Evolutionary conservation across 1,284 basidiomycete species (phyloP).

Genomic region (Volvariella surrecta): DNA sequence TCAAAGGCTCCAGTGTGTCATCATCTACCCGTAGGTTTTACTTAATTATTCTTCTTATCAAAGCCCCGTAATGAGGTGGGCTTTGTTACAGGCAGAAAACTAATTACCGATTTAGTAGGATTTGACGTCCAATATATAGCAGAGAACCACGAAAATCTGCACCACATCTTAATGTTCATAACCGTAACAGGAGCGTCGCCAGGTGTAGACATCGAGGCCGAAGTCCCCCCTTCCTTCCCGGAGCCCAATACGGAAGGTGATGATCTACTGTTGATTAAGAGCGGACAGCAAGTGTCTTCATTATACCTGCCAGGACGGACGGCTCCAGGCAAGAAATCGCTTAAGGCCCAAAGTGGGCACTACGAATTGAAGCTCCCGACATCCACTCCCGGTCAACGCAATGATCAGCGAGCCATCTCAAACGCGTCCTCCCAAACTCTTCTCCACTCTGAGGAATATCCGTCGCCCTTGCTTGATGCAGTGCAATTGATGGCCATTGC

Average conservation of each 20-base stretch:
- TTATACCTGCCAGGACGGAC: slow-evolving; percentile 68
- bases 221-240: slow-evolving; percentile 45
- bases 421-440: slow-evolving; percentile 6
- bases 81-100: no score
- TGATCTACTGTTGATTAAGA: slow-evolving; percentile 51
- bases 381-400: slow-evolving; percentile 11
- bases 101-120: slow-evolving; percentile 15
- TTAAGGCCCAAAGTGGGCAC: slow-evolving; percentile 44
- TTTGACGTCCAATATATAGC: slow-evolving; percentile 68
- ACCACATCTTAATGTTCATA: slow-evolving; percentile 65
- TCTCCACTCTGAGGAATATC: slow-evolving; percentile 19
- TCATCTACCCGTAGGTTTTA: not conserved
- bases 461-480: slow-evolving; percentile 55
- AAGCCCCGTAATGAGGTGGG: not conserved
- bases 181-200: slow-evolving; percentile 37
- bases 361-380: slow-evolving; percentile 65
- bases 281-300: no score
- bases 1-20: slow-evolving; percentile 1
- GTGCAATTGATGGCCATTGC: slow-evolving; percentile 43
- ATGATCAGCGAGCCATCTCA: slow-evolving; percentile 13
- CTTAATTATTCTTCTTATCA: not conserved
- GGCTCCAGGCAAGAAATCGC: slow-evolving; percentile 49
- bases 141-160: slow-evolving; percentile 78
- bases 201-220: slow-evolving; percentile 47
- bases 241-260: slow-evolving; percentile 29